Conservation (phyloP, 2,329 filamentous ascomycete species). For the Claviceps citrina region DNA sequence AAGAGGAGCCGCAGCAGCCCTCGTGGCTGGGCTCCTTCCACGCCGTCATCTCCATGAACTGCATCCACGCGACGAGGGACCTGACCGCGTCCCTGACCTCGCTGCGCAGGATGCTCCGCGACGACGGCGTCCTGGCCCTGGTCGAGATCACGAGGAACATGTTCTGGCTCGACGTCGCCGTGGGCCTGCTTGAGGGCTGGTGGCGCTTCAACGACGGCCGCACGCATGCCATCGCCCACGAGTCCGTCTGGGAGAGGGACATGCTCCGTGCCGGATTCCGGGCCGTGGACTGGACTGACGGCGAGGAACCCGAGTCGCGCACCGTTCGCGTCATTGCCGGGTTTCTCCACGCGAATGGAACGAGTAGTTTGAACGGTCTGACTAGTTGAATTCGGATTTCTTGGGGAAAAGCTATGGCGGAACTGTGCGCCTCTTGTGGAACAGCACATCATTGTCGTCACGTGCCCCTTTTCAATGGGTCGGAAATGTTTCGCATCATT, state of each 20-base stretch:
- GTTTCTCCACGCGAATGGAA: neutral
- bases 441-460: too few species aligned
- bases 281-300: slow-evolving; percentile 11
- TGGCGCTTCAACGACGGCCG: slow-evolving; percentile 15
- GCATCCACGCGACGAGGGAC: slow-evolving; percentile 19
- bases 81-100: slow-evolving; percentile 9
- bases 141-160: slow-evolving; percentile 8
- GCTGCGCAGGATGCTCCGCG: slow-evolving; percentile 7
- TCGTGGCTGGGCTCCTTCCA: slow-evolving; percentile 13
- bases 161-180: slow-evolving; percentile 18
- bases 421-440: too few species aligned
- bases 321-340: neutral
- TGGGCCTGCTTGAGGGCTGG: slow-evolving; percentile 22
- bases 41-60: slow-evolving; percentile 20
- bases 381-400: too few species aligned
- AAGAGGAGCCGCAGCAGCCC: slow-evolving; percentile 8
- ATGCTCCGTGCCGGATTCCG: slow-evolving; percentile 8
- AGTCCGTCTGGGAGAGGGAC: slow-evolving; percentile 6
- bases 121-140: slow-evolving; percentile 8
- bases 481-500: too few species aligned
- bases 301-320: slow-evolving; percentile 1
- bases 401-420: too few species aligned
- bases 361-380: too few species aligned
- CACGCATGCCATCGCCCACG: slow-evolving; percentile 5
- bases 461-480: too few species aligned